phyloP scores from a whole-genome alignment of 2,329 filamentous ascomycete genomes.

The Tolypocladium sp. region DNA sequence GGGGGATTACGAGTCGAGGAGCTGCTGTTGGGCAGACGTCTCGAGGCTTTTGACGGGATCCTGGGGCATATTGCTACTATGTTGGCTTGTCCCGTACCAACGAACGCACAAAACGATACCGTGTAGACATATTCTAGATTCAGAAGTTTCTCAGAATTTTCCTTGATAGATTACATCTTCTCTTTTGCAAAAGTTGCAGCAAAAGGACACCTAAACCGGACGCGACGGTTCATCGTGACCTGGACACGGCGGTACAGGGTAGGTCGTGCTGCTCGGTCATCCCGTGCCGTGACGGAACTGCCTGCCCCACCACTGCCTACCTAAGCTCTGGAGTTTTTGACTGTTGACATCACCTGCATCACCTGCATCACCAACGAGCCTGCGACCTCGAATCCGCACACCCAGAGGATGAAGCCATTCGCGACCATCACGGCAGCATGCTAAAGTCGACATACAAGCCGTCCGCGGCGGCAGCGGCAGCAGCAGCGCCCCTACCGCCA shows the following conservation, averaged over 20 bases:
- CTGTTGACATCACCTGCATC: neutral
- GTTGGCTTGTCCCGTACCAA: no score
- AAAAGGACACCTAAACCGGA: neutral
- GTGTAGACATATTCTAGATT: no score
- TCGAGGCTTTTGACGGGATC: no score
- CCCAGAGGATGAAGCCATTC: neutral
- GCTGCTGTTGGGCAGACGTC: no score
- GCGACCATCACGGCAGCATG: conserved; percentile 34
- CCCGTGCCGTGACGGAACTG: neutral
- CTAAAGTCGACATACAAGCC: conserved; percentile 70
- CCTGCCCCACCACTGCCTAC: neutral
- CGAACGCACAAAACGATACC: no score
- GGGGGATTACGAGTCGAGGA: no score
- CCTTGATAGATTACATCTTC: no score
- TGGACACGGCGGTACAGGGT: neutral
- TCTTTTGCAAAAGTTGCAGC: neutral
- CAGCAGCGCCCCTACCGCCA: conserved; percentile 53
- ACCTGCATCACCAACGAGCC: neutral
- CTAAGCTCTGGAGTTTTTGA: neutral
- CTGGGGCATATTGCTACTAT: no score
- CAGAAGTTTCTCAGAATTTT: no score
- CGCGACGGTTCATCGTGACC: neutral
- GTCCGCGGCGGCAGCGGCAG: conserved; percentile 25
- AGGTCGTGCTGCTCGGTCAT: neutral
- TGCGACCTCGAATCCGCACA: neutral